These are phyloP conservation scores for Paramecium sonneborni DNA, from an alignment of 73 alveolate species.

Conservation along the genomic window DNA sequence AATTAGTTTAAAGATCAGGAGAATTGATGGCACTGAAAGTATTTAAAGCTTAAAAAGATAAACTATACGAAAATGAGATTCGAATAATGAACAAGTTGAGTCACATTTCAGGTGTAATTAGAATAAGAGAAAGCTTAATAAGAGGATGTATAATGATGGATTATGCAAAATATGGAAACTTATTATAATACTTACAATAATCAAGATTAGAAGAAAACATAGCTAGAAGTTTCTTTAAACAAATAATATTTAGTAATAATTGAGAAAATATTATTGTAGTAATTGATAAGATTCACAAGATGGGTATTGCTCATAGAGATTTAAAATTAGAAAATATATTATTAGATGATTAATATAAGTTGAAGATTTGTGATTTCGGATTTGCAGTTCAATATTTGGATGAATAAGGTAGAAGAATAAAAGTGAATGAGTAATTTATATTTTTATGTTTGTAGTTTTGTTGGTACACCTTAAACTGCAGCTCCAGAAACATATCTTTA, in stretches of 20 bases:
- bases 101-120: background rate
- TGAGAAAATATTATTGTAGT: conserved; percentile 66
- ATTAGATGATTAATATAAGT: conserved; percentile 54
- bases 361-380: conserved; percentile 63
- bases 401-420: conserved; percentile 12
- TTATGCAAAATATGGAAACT: conserved; percentile 46
- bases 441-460: background rate
- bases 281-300: conserved; percentile 77
- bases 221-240: background rate
- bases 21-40: conserved; percentile 48
- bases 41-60: background rate
- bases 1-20: conserved; percentile 32
- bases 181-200: background rate
- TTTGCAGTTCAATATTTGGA: conserved; percentile 62
- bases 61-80: conserved; percentile 19
- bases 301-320: conserved; percentile 87
- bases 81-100: background rate
- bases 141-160: conserved; percentile 46
- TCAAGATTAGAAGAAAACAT: background rate
- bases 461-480: conserved; percentile 47
- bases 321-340: conserved; percentile 87
- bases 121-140: background rate
- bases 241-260: conserved; percentile 7
- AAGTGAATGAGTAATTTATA: background rate
- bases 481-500: conserved; percentile 40